Conservation (phyloP, 2,329 filamentous ascomycete genomes). For the Aureobasidium namibiae region DNA sequence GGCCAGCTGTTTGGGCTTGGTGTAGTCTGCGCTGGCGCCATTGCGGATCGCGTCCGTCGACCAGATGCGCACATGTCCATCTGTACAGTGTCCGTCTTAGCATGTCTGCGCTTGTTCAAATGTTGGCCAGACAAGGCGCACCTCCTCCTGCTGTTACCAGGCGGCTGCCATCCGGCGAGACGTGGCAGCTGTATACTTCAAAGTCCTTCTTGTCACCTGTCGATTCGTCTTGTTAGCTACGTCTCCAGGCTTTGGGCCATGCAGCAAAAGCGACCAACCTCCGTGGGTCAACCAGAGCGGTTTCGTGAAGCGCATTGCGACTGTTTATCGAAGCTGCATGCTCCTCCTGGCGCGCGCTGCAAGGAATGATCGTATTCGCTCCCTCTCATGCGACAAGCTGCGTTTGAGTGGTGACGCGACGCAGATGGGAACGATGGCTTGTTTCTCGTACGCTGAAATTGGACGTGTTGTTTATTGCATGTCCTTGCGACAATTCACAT, state of each 20-base stretch:
- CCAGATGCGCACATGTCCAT: conserved; percentile 97
- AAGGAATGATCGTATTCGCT: neutral
- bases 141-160: conserved; percentile 90
- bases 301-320: conserved; percentile 62
- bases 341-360: neutral
- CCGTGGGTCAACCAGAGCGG: conserved; percentile 93
- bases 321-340: conserved; percentile 7
- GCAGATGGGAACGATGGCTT: no score
- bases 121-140: conserved; percentile 34
- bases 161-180: conserved; percentile 86
- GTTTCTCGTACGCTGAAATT: no score
- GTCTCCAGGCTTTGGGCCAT: neutral
- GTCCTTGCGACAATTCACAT: neutral
- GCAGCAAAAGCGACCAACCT: conserved; percentile 43
- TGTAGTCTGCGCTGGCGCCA: conserved; percentile 61
- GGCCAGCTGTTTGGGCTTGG: conserved; percentile 82
- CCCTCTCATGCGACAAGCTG: neutral
- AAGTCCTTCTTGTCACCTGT: conserved; percentile 93
- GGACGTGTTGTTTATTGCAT: no score
- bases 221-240: neutral
- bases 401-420: neutral
- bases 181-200: conserved; percentile 96
- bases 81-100: conserved; percentile 34
- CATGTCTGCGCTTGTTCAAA: neutral
- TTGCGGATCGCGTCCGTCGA: conserved; percentile 90